Base-by-base conservation (phyloP, 495 filamentous ascomycete species). In the Lineolata rhizophorae region DNA sequence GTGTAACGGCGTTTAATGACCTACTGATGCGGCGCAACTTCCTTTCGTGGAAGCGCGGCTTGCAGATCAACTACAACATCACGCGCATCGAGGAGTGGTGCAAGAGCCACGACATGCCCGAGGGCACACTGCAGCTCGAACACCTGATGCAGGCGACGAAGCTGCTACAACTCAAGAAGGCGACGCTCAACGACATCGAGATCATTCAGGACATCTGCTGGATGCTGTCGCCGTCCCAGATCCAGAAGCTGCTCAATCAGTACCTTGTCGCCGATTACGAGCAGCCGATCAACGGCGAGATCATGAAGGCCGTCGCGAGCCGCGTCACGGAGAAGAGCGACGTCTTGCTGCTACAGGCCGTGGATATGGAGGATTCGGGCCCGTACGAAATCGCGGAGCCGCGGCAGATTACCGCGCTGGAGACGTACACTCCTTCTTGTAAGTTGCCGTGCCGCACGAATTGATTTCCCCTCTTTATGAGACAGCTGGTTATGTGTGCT, bases 191-290 rank as follows among this genome's bases (percentile, higher is more conserved):
- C 53, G 90, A 99, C 50, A 99, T 99, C 46, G 90, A 95, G 54
- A 99, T 99, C 42, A 99, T 99, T 37, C 90, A 99, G 60, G 90
- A 99, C 50, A 99, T 99, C 38, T 99, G 90, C 63, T 99, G 90
- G 90, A 95, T 95, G 87, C 72, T 99, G 24, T 94, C 87, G 0
- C 84, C 90, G 12, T 95, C 92, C 51, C 90, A 99, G 51, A 99
- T 99, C 34, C 90, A 99, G 48, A 99, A 99, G 57, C 65, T 99
- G 9, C 60, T 99, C 38, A 99, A 99, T 53, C 90, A 95, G 49
- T 99, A 99, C 46, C 71, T 99, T 26, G 85, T 95, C 14, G 90
- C 90, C 14, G 90, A 99, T 56, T 99, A 99, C 51, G 90, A 99
- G 54, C 85, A 94, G 53, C 90, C 90, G 20, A 99, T 99, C 52